These are phyloP conservation scores for Trypanosoma conorhini DNA, from an alignment of 208 protist species.

Conservation along the genomic window DNA sequence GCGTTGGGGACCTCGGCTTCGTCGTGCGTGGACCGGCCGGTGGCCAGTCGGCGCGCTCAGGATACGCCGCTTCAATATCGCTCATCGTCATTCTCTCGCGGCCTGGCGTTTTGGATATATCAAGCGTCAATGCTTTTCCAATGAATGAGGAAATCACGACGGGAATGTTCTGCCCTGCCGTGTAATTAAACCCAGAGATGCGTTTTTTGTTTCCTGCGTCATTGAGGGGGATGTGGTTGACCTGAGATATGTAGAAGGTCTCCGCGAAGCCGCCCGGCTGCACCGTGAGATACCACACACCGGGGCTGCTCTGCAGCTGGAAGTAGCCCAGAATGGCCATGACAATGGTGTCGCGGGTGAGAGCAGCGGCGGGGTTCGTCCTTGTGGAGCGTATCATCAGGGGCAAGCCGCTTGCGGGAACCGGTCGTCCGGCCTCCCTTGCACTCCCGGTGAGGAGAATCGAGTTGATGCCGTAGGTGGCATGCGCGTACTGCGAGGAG, in stretches of 20 bases:
- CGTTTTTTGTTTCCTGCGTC: constrained; percentile 7
- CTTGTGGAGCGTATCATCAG: constrained; percentile 57
- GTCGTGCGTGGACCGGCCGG: constrained; percentile 15
- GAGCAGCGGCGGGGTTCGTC: background rate
- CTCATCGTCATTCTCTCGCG: constrained; percentile 7
- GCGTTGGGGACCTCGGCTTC: constrained; percentile 72
- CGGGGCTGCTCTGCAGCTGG: constrained; percentile 94
- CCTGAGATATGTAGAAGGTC: constrained; percentile 53
- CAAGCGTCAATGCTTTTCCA: constrained; percentile 39
- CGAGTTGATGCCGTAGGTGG: constrained; percentile 88
- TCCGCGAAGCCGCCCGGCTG: constrained; percentile 53
- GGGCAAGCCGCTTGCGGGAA: constrained; percentile 70
- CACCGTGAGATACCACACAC: constrained; percentile 83
- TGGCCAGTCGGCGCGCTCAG: constrained; percentile 37
- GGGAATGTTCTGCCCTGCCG: constrained; percentile 37
- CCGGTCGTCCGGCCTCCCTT: constrained; percentile 15
- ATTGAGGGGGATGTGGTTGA: constrained; percentile 22
- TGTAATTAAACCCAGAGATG: constrained; percentile 11
- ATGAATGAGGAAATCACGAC: constrained; percentile 62
- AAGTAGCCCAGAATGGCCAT: constrained; percentile 98
- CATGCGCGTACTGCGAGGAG: constrained; percentile 42
- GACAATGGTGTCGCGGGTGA: constrained; percentile 93
- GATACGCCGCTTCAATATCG: constrained; percentile 9
- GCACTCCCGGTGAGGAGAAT: constrained; percentile 89
- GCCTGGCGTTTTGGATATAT: constrained; percentile 23